Evolutionary conservation across 2,329 filamentous ascomycete genomes (phyloP).

Genomic region (Diaporthe nobilis): DNA sequence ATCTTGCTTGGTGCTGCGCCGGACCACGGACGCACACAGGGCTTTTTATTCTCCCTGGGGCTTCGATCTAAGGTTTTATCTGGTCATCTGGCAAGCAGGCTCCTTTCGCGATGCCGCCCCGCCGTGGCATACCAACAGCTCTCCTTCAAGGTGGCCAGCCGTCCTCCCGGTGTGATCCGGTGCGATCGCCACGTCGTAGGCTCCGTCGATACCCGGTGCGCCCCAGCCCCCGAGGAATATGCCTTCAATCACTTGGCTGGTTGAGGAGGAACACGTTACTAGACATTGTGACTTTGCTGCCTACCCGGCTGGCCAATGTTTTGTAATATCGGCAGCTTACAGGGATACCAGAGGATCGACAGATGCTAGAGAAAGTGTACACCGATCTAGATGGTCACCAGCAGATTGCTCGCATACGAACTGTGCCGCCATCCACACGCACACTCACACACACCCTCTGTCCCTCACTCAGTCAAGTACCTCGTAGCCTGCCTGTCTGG

Average conservation of each 20-base stretch:
- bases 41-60: too few species aligned
- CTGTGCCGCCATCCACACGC: not conserved
- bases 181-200: constrained; percentile 4
- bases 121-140: not conserved
- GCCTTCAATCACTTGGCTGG: not conserved
- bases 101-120: not conserved
- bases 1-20: not conserved
- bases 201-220: not conserved
- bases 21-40: not conserved
- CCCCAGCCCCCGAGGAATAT: not conserved
- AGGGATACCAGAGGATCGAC: not conserved
- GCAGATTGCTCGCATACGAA: constrained; percentile 4
- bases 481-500: not conserved
- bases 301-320: not conserved
- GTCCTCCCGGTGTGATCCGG: constrained; percentile 6
- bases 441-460: not conserved
- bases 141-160: not conserved
- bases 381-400: constrained; percentile 6
- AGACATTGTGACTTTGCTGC: constrained; percentile 16
- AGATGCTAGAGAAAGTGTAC: not conserved
- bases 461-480: not conserved
- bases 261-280: not conserved
- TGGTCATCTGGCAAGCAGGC: not conserved
- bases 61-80: not conserved
- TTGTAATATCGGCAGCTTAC: not conserved